A percentile compares a stretch with the other conserved stretches of the same genome.
Conservation (phyloP, 352 stramenopile species). For the Halophytophthora batemanensis region DNA sequence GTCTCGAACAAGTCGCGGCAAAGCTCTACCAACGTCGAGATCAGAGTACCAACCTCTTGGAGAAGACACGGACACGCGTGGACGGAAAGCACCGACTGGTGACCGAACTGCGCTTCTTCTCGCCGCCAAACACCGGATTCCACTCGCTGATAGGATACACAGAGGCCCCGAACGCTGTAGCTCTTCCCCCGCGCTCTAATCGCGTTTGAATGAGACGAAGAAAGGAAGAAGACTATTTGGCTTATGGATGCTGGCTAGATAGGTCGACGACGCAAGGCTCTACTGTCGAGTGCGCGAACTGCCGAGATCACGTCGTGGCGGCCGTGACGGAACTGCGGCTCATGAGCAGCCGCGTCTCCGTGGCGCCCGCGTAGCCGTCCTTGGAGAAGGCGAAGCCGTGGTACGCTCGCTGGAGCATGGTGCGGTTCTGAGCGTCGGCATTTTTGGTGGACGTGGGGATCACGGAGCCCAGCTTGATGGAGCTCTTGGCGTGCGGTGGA, state of each 20-base stretch:
- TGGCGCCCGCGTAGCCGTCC: conserved; percentile 48
- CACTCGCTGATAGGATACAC: conserved; percentile 32
- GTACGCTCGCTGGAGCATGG: conserved; percentile 39
- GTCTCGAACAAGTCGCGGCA: conserved; percentile 26
- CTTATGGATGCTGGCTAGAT: background rate
- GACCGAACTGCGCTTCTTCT: conserved; percentile 36
- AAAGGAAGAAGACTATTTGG: conserved; percentile 1
- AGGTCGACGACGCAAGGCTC: conserved; percentile 3
- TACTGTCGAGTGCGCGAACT: conserved; percentile 5
- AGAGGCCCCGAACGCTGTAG: conserved; percentile 23
- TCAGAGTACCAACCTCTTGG: background rate
- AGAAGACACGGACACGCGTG: conserved; percentile 4
- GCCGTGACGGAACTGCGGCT: conserved; percentile 34
- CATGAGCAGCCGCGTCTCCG: conserved; percentile 53
- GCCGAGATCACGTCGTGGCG: background rate
- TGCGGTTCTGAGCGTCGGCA: conserved; percentile 13
- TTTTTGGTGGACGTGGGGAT: conserved; percentile 32
- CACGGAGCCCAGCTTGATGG: conserved; percentile 27
- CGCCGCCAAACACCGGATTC: conserved; percentile 12
- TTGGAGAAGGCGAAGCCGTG: conserved; percentile 76
- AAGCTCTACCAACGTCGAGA: conserved; percentile 9
- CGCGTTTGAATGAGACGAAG: background rate
- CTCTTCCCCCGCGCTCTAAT: conserved; percentile 14
- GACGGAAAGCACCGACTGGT: conserved; percentile 18
- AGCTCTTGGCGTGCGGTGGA: conserved; percentile 6